Base-by-base conservation (phyloP, 2,329 filamentous ascomycete species). In the Teratosphaeria epicoccoides region DNA sequence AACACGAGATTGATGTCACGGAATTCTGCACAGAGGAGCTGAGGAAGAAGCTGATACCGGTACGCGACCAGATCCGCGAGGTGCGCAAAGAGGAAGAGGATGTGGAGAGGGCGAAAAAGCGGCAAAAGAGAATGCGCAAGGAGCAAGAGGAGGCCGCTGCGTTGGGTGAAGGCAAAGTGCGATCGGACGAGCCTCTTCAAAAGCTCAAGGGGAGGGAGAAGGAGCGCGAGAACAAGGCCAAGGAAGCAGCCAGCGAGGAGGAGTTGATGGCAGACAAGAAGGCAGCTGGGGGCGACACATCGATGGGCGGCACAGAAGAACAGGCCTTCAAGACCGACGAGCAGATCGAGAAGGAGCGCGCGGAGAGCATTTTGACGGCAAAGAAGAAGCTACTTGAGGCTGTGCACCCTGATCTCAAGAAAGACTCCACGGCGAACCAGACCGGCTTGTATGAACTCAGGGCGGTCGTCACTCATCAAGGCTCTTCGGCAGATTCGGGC, bases 21-120 rank as follows among this genome's bases (percentile, higher is more conserved):
- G 93, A 98, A 67, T 96, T 95, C 71, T 98, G 93, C 70, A 91
- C 90, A 11, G 90, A 97, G 24, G 85, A 93, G 49, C 76, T 98
- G 56, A 85, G 82, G 68, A 84, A 84, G 65, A 81, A 86, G 60
- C 77, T 98, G 44, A 75, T 96, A 46, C 94, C 93, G 1, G 85
- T 98, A n/a, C 82, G 93, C 54, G 93, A 98, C 74, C 94, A 94
- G 76, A 87, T 98, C 48, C 86, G 93, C 24, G 90, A 98, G 64
- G 82, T 98, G 52, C 81, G 88, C 62, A 97, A 97, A 72, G 93
- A 97, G 57, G 88, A 95, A 68, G 82, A 94, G 64, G 94, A 98
- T 66, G 81, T 95, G 46, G 88, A 95, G 70, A 85, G 93, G 43
- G 83, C 88, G 24, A 85, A 87, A 59, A 98, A 97, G 78, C 82